These are phyloP conservation scores for Prunus mume DNA, from an alignment of 306 rosid genomes.

Conservation along the genomic window DNA sequence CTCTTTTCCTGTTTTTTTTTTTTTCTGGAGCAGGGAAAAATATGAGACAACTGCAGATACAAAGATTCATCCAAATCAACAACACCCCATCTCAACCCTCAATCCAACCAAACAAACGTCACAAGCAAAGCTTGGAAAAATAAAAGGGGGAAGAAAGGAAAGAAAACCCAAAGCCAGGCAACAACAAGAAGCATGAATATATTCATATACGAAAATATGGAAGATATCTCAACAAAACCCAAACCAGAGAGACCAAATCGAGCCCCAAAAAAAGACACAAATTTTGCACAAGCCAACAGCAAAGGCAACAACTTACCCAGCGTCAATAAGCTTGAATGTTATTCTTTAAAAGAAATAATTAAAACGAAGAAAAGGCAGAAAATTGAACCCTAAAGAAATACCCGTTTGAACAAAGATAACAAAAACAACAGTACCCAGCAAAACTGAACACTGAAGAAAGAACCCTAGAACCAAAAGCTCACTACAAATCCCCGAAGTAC, in stretches of 20 bases:
- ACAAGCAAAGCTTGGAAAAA: neutral
- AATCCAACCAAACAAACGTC: slow-evolving; percentile 1
- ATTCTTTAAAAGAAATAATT: too few species aligned
- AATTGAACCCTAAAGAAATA: neutral
- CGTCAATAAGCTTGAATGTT: neutral
- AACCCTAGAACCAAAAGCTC: slow-evolving; percentile 20
- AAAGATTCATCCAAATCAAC: neutral
- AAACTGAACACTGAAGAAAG: neutral
- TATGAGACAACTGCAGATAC: neutral
- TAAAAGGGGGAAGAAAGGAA: neutral
- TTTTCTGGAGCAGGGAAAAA: neutral
- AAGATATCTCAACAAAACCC: neutral
- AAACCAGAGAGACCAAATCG: neutral
- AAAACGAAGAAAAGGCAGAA: neutral
- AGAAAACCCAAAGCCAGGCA: neutral
- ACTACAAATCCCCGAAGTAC: neutral
- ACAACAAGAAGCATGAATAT: neutral
- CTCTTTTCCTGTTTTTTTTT: neutral
- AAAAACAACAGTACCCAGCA: neutral
- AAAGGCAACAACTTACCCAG: slow-evolving; percentile 15
- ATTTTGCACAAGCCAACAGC: slow-evolving; percentile 5
- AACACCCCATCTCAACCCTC: neutral
- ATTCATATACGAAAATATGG: neutral
- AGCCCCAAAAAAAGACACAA: neutral
- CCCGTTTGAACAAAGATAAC: neutral